phyloP scores from a whole-genome alignment of 768 basidiomycete species.

The Lactifluus subvellereus region DNA sequence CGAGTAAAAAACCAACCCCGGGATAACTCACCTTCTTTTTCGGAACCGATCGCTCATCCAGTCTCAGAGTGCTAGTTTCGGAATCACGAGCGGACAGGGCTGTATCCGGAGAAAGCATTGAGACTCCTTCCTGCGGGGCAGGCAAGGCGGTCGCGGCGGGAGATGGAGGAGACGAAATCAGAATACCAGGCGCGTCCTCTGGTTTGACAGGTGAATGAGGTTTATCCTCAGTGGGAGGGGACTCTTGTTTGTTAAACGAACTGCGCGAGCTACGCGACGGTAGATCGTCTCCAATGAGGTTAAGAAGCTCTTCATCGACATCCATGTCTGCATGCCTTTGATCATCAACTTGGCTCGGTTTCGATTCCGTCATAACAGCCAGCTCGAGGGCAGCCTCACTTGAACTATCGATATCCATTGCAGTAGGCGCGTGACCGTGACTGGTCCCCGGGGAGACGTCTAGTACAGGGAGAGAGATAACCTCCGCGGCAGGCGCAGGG shows the following conservation, averaged over 20 bases:
- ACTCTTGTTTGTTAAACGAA: slow-evolving; percentile 13
- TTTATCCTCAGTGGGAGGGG: slow-evolving; percentile 1
- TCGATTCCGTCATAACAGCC: background rate
- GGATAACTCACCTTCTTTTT: slow-evolving; percentile 29
- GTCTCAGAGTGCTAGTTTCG: slow-evolving; percentile 13
- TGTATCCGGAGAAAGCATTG: slow-evolving; percentile 45
- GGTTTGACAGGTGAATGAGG: background rate
- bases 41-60: slow-evolving; percentile 21
- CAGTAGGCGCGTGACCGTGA: background rate
- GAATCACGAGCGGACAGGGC: slow-evolving; percentile 5
- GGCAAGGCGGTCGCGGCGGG: slow-evolving; percentile 21
- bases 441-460: background rate
- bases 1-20: background rate
- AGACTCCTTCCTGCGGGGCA: slow-evolving; percentile 39
- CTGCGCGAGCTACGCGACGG: slow-evolving; percentile 18
- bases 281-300: slow-evolving; percentile 49
- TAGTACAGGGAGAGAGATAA: background rate
- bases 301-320: slow-evolving; percentile 59
- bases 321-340: slow-evolving; percentile 45
- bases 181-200: slow-evolving; percentile 13
- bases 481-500: background rate
- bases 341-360: background rate
- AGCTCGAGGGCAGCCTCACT: slow-evolving; percentile 3
- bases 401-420: slow-evolving; percentile 3
- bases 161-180: slow-evolving; percentile 14